Percentiles rank a stretch among this genome's conserved stretches.
These are phyloP conservation scores for Xylaria polymorpha DNA, from an alignment of 2,329 filamentous ascomycete species.

Conservation along the genomic window DNA sequence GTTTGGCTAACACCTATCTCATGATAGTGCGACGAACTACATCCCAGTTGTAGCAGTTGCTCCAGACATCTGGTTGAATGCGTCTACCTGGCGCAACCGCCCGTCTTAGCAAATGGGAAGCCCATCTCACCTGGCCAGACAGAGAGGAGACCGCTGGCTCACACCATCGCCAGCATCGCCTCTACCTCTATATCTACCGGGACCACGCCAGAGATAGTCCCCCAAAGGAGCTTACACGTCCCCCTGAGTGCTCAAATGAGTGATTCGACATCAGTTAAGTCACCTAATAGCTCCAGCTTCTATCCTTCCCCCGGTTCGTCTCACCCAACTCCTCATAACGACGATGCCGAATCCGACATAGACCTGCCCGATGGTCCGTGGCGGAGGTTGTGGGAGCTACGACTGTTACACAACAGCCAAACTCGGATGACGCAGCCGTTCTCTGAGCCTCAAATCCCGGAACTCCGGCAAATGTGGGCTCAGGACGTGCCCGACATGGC, in stretches of 20 bases:
- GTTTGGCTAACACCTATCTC: conserved; percentile 26
- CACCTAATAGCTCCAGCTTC: conserved; percentile 38
- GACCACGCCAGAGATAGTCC: conserved; percentile 25
- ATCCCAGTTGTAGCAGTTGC: conserved; percentile 49
- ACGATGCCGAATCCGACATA: conserved; percentile 43
- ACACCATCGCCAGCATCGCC: conserved; percentile 21
- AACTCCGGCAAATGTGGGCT: conserved; percentile 48
- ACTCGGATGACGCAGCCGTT: conserved; percentile 49
- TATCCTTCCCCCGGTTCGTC: conserved; percentile 44
- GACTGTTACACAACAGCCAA: conserved; percentile 53
- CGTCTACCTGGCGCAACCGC: conserved; percentile 44
- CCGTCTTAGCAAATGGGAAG: conserved; percentile 29
- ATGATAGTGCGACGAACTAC: conserved; percentile 48
- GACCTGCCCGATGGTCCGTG: conserved; percentile 52
- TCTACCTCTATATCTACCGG: conserved; percentile 16
- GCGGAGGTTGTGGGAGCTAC: conserved; percentile 54
- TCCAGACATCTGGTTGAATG: conserved; percentile 49
- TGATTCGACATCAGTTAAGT: conserved; percentile 35
- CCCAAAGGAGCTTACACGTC: conserved; percentile 16
- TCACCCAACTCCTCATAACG: conserved; percentile 38
- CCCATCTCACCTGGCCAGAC: conserved; percentile 13
- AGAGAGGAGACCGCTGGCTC: conserved; percentile 30
- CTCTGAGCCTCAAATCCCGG: conserved; percentile 35
- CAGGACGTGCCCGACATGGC: conserved; percentile 52
- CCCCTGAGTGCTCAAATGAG: conserved; percentile 28